Evolutionary conservation across 371 early-diverging fungal genomes (phyloP), one percentile per base, ranked within the genome.

Genomic region (Syncephalastrum contaminatum): DNA sequence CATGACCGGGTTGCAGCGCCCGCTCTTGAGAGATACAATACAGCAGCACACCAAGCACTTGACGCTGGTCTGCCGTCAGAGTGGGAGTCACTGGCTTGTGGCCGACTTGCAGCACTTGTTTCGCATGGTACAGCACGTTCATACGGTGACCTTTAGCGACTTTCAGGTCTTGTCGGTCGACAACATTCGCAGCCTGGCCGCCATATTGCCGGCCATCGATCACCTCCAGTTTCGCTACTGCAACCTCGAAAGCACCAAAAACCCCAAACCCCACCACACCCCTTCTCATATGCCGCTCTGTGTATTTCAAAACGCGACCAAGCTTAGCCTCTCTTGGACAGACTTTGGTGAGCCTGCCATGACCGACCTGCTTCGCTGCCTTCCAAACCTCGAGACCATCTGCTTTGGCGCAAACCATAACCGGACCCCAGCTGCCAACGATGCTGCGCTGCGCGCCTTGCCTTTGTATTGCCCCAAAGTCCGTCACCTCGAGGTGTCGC

Each of bases 321-420:
- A 43, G 13, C 41, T 43, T 18, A 10, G 15, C 47, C 39, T 71
- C 4, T 24, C 59, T 4, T 79, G 79, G 79, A 79, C 79, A 13
- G 75, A 79, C 39, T 75, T 79, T 53, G 59, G 72, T 4, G 42
- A 55, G 4, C 53, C 60, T 20, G 69, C 73, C 15, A 60, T 73
- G 14, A 20, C 49, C n/a, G 56, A 64, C 10, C 61, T 79, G 0
- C 54, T 69, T 4, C 21, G 43, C 4, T 22, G 30, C 10, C 45
- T 68, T 8, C 79, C 79, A 7, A 24, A 57, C 14, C 45, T 79
- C 14, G 58, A 19, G 20, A 30, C 46, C 14, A 51, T 71, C 24
- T 20, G 49, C 19, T 60, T 75, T 16, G 72, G 72, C 6, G 68
- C 79, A 14, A 79, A 79, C 53, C 79, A 79, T 54, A 79, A 75